Evolutionary conservation across 192 early-diverging fungal genomes (phyloP).

Genomic region (Coemansia sp.): DNA sequence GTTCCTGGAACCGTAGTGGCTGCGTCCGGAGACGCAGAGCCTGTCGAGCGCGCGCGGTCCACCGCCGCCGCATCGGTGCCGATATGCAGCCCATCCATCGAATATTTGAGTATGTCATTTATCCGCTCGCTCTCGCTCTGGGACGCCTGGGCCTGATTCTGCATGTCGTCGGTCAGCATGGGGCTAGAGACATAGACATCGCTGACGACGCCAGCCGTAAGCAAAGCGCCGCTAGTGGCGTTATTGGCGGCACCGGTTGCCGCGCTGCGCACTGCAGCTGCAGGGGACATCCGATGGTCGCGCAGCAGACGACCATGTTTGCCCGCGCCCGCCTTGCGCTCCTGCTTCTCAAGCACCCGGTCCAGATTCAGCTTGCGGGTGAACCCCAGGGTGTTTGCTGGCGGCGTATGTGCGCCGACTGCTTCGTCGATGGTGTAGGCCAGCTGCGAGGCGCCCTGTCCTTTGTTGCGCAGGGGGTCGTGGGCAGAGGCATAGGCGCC

Average conservation of each 20-base stretch:
- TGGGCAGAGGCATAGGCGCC: neutral
- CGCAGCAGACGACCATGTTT: conserved; percentile 43
- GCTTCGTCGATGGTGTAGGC: conserved; percentile 48
- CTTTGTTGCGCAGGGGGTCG: conserved; percentile 3
- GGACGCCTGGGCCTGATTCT: conserved; percentile 5
- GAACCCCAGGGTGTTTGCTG: conserved; percentile 47
- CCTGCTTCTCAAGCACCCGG: conserved; percentile 45
- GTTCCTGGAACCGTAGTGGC: conserved; percentile 28
- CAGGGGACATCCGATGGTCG: conserved; percentile 10
- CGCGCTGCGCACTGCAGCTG: neutral
- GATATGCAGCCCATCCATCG: conserved; percentile 23
- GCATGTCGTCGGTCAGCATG: neutral
- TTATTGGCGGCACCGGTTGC: too few relatives aligned
- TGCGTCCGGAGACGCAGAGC: conserved; percentile 4
- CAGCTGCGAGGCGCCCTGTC: conserved; percentile 45
- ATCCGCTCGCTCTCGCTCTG: neutral
- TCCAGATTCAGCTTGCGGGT: conserved; percentile 49
- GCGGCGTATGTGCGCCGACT: conserved; percentile 40
- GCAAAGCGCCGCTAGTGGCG: neutral
- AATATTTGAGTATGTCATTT: neutral
- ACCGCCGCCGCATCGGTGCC: neutral
- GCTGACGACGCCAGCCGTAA: neutral
- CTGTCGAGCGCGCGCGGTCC: neutral
- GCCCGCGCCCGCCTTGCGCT: conserved; percentile 30
- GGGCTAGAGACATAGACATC: conserved; percentile 3